Evolutionary conservation across 495 filamentous ascomycete genomes (phyloP).

Genomic region (Schizothecium vesticola): DNA sequence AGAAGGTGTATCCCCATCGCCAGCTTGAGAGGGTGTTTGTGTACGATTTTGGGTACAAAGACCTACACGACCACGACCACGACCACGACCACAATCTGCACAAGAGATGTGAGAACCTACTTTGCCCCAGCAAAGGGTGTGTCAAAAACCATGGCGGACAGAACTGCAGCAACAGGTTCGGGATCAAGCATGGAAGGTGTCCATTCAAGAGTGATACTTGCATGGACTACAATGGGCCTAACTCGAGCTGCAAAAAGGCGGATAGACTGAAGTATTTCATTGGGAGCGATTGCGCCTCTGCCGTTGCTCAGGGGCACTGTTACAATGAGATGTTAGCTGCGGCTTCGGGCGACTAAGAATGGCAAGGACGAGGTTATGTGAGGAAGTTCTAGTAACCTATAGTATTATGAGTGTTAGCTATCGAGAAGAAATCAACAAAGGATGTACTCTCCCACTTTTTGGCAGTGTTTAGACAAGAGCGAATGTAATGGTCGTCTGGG

Average conservation of each 20-base stretch:
- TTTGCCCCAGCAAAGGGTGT: no score
- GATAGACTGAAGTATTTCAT: slow-evolving; percentile 7
- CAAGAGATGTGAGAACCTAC: background rate
- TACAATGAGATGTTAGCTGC: slow-evolving; percentile 14
- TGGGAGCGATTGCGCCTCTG: slow-evolving; percentile 7
- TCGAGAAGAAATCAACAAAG: no score
- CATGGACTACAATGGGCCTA: slow-evolving; percentile 13
- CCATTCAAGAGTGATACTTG: slow-evolving; percentile 8
- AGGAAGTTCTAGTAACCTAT: no score
- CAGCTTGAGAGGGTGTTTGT: slow-evolving; percentile 4
- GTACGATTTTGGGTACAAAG: slow-evolving; percentile 17
- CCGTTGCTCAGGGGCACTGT: slow-evolving; percentile 9
- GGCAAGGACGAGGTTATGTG: no score
- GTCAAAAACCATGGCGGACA: slow-evolving; percentile 6
- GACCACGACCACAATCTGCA: background rate
- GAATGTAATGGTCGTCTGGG: no score
- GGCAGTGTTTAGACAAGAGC: no score
- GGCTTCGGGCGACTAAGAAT: no score
- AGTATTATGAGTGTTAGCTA: no score
- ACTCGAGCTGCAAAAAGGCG: slow-evolving; percentile 10
- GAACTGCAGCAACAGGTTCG: slow-evolving; percentile 4
- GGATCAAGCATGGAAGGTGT: slow-evolving; percentile 6
- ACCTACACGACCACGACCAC: background rate
- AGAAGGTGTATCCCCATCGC: slow-evolving; percentile 5
- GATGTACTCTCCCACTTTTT: no score